Base-by-base conservation (phyloP, 2,329 filamentous ascomycete genomes). In the Venturia carpophila region DNA sequence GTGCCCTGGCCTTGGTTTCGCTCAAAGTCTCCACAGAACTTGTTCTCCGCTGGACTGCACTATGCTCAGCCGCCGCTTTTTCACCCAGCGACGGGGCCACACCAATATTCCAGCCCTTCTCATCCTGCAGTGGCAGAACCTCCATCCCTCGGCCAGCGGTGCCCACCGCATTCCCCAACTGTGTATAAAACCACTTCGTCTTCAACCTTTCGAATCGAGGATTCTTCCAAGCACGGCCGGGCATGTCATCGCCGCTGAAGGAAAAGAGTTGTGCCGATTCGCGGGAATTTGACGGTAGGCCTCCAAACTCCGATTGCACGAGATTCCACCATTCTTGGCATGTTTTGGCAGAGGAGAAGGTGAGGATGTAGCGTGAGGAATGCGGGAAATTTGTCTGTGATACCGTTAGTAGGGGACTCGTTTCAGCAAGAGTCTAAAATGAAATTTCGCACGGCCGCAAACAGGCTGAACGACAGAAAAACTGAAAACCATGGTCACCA, bases 141-240 rank as follows among this genome's bases (percentile, higher is more conserved):
- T 62, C 58, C 42, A 64, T 39, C 7, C 64, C 64, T 55, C 52
- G 52, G 15, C 42, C 64, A 41, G 13, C 41, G 7, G 63, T 52
- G 0, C 47, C 63, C 10, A 56, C 47, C 10, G 63, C 63, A 43
- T 58, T 49, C 4, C 63, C 63, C 1, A 64, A 4, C 21, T 64
- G 63, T n/a, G 52, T 60, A 34, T 62, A 65, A 39, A 65, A 58
- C 64, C 64, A 65, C 30, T 62, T 60, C 52, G 24, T 52, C 41
- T 55, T 61, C 64, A 65, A 39, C 10, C 21, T 39, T 17, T 55
- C 52, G 21, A 65, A 65, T 24, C 34, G 21, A 24, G 24, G 17
- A 43, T 60, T 42, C 39, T 52, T 62, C 55, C 55, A 61, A 1
- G 45, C 56, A 11, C 45, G 37, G 13, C 64, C 64, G 21, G 55